These are phyloP conservation scores for Ophiostoma tasmaniense DNA, from an alignment of 2,329 filamentous ascomycete species.

Conservation along the genomic window DNA sequence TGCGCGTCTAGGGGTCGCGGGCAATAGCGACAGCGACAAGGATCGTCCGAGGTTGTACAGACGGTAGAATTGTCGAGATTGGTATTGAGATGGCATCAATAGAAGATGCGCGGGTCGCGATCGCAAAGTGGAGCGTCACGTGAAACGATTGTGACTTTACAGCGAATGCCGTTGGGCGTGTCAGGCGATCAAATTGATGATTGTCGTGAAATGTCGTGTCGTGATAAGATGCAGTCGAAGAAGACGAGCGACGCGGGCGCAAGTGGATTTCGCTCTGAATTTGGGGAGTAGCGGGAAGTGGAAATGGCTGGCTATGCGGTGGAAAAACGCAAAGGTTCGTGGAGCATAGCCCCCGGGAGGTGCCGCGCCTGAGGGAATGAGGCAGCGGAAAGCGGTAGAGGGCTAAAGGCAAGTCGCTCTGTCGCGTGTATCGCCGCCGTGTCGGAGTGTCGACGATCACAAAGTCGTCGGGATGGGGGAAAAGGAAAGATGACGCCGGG, in stretches of 20 bases:
- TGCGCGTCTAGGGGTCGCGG: constrained; percentile 3
- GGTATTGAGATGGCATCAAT: not conserved
- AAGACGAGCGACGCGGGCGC: constrained; percentile 8
- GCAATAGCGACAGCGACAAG: not conserved
- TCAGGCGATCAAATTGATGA: not conserved
- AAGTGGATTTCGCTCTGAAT: not conserved
- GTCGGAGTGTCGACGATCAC: not conserved
- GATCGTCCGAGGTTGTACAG: not conserved
- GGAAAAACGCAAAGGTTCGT: constrained; percentile 2
- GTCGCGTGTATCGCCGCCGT: not conserved
- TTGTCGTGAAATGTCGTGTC: not conserved
- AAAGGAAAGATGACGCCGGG: constrained; percentile 9
- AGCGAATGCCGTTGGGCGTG: not conserved
- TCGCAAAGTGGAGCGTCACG: not conserved
- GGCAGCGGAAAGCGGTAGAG: not conserved
- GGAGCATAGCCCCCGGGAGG: not conserved
- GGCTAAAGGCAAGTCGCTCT: not conserved
- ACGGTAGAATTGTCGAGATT: no score
- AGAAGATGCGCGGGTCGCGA: not conserved
- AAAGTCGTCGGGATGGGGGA: not conserved
- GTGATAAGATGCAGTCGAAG: not conserved
- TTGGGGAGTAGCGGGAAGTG: constrained; percentile 3
- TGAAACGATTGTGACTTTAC: not conserved
- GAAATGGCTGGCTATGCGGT: constrained; percentile 10
- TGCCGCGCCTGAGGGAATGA: not conserved